Conservation (phyloP, 1,284 basidiomycete genomes). For the Pholiota adiposa region DNA sequence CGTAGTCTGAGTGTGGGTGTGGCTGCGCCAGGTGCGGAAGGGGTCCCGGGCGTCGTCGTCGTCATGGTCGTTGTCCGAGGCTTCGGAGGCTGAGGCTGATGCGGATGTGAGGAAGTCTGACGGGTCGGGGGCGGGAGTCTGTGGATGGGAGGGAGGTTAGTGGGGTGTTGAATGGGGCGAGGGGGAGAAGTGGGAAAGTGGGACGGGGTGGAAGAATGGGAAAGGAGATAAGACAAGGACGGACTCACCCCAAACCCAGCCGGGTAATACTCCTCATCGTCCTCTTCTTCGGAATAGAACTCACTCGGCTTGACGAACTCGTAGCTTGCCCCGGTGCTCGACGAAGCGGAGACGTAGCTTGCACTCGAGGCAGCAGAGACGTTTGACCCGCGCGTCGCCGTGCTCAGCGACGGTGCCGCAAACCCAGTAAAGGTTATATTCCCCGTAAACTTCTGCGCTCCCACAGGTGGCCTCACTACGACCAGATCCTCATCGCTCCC, state of each 20-base stretch:
- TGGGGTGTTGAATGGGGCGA: not conserved
- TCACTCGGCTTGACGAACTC: constrained; percentile 40
- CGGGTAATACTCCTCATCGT: constrained; percentile 29
- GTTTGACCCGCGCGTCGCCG: constrained; percentile 34
- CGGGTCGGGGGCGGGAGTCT: not conserved
- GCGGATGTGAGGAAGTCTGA: not conserved
- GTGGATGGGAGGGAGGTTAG: not conserved
- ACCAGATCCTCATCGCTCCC: constrained; percentile 22
- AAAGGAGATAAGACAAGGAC: not conserved
- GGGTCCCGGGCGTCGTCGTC: constrained; percentile 18
- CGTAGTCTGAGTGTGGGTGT: too few relatives aligned
- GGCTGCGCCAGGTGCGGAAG: constrained; percentile 21
- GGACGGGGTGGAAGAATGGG: too few relatives aligned
- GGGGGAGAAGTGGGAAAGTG: not conserved
- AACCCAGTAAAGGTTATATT: too few relatives aligned
- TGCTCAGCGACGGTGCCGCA: constrained; percentile 32
- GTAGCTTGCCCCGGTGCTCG: constrained; percentile 29
- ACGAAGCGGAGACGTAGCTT: constrained; percentile 4
- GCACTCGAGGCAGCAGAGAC: constrained; percentile 29
- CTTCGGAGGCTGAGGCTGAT: constrained; percentile 22
- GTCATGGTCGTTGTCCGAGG: constrained; percentile 27
- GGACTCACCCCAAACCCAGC: constrained; percentile 29
- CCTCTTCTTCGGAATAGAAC: constrained; percentile 41
- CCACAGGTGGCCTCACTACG: constrained; percentile 12
- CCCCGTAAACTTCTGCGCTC: constrained; percentile 12